Evolutionary conservation across 1,284 basidiomycete species (phyloP), one percentile per base, ranked within the genome.

Genomic region (Rhizopogon parksii): DNA sequence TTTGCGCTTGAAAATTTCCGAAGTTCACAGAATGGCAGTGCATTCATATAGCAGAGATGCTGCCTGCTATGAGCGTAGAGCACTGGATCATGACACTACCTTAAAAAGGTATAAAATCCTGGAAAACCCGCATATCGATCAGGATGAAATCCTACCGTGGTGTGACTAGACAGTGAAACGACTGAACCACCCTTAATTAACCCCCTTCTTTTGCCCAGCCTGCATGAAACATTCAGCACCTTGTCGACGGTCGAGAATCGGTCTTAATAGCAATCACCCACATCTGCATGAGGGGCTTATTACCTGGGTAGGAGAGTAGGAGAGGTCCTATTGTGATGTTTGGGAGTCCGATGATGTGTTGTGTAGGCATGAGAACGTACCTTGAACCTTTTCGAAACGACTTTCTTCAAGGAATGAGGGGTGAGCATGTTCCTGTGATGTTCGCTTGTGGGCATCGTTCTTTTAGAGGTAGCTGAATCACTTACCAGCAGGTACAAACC

Each of bases 201-300:
- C 70, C 9, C 56, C 80, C 75, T 54, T 82, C 78, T 59, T 80
- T 79, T 6, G 77, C 78, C 77, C 77, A 82, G 15, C 75, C 78
- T 82, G 40, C 25, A 42, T 8, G 75, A 66, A 36, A 70, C 66
- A 58, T 25, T n/a, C 32, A 36, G 24, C 5, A 32, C 5, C 19
- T 24, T n/a, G 0, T 62, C 58, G 2, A 71, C 70, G 55, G 77
- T n/a, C 3, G 71, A 21, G 64, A 62, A 57, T 76, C 72, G 9
- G 60, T 67, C 61, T 79, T 77, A 76, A 59, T 21, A 7, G 6
- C 0, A 34, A 25, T 8, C 24, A 4, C 24, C 36, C 6, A 14
- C 7, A 7, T 27, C 8, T 37, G 27, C 17, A 25, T 12, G 11
- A 27, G 17, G 19, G 14, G 12, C 6, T 7, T 54, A 64, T 34